phyloP scores from a whole-genome alignment of 2,329 filamentous ascomycete species.

The Hirsutella rhossiliensis region DNA sequence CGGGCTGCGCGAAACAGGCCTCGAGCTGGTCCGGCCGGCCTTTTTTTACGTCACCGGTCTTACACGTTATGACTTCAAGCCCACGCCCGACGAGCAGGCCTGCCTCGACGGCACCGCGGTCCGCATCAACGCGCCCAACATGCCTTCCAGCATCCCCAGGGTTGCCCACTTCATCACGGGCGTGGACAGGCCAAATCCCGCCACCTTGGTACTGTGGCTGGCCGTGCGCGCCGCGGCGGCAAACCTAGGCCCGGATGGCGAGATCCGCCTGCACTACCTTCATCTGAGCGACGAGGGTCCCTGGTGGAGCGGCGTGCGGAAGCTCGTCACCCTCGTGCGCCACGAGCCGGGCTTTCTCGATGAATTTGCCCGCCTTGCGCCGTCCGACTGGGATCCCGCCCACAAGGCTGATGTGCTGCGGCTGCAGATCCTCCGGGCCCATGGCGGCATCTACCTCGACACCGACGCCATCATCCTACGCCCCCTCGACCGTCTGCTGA shows the following conservation, averaged over 20 bases:
- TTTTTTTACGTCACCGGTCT: constrained; percentile 1
- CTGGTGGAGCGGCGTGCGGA: background rate
- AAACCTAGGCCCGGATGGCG: background rate
- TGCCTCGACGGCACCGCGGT: constrained; percentile 1
- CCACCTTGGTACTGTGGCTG: background rate
- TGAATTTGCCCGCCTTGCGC: background rate
- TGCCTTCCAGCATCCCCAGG: background rate
- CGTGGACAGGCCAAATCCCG: background rate
- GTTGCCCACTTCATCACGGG: constrained; percentile 2
- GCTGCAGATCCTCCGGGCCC: background rate
- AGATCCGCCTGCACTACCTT: constrained; percentile 1
- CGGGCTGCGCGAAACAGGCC: background rate
- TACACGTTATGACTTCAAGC: constrained; percentile 1
- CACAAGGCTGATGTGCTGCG: constrained; percentile 2
- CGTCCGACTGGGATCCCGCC: constrained; percentile 1
- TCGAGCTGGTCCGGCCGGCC: background rate
- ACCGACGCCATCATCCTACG: background rate
- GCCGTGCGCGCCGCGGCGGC: background rate
- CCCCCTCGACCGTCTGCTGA: background rate
- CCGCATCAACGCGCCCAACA: constrained; percentile 1
- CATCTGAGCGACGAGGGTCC: constrained; percentile 1
- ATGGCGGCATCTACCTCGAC: constrained; percentile 2
- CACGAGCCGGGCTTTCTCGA: background rate
- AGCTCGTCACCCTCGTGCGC: background rate
- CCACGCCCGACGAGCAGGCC: background rate